Conservation (phyloP, 106 monocot genomes). For the Dioscorea alata region DNA sequence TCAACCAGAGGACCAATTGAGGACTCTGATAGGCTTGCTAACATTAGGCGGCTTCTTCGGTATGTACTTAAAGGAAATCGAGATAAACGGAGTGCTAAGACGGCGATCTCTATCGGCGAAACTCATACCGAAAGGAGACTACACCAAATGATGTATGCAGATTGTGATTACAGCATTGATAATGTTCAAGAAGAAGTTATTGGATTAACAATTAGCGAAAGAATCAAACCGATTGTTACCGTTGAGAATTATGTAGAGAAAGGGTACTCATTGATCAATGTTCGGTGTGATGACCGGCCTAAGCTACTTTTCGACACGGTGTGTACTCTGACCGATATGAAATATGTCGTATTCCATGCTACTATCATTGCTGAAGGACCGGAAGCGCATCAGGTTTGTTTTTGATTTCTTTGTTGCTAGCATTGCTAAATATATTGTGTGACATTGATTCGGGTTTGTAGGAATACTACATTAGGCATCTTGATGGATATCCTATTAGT, state of each 20-base stretch:
- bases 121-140: conserved; percentile 85
- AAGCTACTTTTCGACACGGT: conserved; percentile 93
- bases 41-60: conserved; percentile 60
- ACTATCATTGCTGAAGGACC: conserved; percentile 48
- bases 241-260: conserved; percentile 67
- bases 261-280: conserved; percentile 83
- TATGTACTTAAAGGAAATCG: conserved; percentile 79
- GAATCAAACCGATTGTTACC: conserved; percentile 44
- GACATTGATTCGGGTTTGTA: conserved; percentile 17
- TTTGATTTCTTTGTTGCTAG: background rate
- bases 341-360: conserved; percentile 95
- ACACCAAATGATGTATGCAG: conserved; percentile 96
- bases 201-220: conserved; percentile 21
- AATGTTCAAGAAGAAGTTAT: conserved; percentile 2
- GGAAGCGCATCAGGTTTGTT: conserved; percentile 85
- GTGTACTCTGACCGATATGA: conserved; percentile 94
- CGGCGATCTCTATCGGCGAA: conserved; percentile 38
- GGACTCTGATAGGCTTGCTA: conserved; percentile 61
- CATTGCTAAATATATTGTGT: background rate
- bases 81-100: conserved; percentile 52
- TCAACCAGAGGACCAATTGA: conserved; percentile 44
- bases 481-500: conserved; percentile 75
- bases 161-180: conserved; percentile 64
- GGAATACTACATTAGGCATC: conserved; percentile 85
- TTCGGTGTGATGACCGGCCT: conserved; percentile 76